Conservation (phyloP, 139 green algal genomes). For the Micractinium conductrix region DNA sequence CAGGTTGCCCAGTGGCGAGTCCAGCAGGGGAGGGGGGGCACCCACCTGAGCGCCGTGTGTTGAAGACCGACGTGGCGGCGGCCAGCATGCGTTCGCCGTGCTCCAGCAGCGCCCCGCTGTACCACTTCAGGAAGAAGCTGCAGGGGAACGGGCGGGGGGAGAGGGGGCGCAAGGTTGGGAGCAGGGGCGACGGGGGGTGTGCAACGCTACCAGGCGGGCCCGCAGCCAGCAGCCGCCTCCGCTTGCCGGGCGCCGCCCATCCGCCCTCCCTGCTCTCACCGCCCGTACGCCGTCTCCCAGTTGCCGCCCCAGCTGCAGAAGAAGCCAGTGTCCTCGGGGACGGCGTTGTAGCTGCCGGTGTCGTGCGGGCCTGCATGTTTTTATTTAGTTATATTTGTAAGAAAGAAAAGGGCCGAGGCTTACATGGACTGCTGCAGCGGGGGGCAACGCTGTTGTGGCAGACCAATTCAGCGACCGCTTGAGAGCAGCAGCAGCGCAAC, state of each 20-base stretch:
- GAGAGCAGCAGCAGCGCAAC: too few relatives aligned
- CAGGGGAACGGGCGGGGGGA: not conserved
- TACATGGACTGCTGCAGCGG: too few relatives aligned
- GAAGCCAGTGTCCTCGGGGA: constrained; percentile 65
- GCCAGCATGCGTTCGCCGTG: constrained; percentile 65
- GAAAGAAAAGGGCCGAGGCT: too few relatives aligned
- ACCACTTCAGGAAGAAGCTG: constrained; percentile 57
- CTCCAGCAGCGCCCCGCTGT: constrained; percentile 53
- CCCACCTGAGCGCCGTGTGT: constrained; percentile 12
- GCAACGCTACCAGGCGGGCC: not conserved
- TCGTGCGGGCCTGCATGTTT: constrained; percentile 54
- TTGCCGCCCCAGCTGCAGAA: constrained; percentile 65
- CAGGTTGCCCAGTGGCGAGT: too few relatives aligned
- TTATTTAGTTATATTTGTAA: too few relatives aligned
- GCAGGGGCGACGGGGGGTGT: not conserved
- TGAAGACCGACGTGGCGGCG: constrained; percentile 55
- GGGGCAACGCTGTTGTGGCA: too few relatives aligned
- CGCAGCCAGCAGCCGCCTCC: not conserved
- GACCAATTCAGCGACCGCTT: too few relatives aligned
- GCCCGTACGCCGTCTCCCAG: constrained; percentile 78
- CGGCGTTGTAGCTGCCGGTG: constrained; percentile 62
- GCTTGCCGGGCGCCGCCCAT: too few relatives aligned
- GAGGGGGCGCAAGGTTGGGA: not conserved
- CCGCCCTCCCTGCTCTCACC: constrained; percentile 32
- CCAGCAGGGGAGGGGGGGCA: too few relatives aligned